Percentiles rank a stretch among this genome's conserved stretches.
These are phyloP conservation scores for Saturnispora diversa DNA, from an alignment of 805 yeast genomes.

Conservation along the genomic window DNA sequence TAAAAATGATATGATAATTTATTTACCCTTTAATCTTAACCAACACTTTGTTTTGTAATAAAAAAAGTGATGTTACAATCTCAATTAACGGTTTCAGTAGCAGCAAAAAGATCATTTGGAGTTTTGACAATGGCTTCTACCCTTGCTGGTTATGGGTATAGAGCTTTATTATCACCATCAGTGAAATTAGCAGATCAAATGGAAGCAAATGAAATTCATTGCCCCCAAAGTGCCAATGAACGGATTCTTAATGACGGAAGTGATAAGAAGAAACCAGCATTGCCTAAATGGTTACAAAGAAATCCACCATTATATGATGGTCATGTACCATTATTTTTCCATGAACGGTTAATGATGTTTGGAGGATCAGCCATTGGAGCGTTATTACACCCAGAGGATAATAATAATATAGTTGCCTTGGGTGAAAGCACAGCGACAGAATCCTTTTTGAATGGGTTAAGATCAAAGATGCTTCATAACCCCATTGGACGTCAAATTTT, in stretches of 20 bases:
- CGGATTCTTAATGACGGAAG: constrained; percentile 19
- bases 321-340: constrained; percentile 62
- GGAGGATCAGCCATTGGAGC: constrained; percentile 74
- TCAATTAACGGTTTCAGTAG: no score
- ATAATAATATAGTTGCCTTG: constrained; percentile 66
- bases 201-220: constrained; percentile 43
- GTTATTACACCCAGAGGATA: constrained; percentile 64
- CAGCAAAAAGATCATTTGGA: background rate
- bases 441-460: constrained; percentile 51
- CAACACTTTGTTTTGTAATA: no score
- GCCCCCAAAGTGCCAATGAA: constrained; percentile 25
- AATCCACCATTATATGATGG: constrained; percentile 52
- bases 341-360: constrained; percentile 60
- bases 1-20: no score
- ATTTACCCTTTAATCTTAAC: no score
- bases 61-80: no score
- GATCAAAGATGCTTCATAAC: constrained; percentile 68
- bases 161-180: constrained; percentile 30
- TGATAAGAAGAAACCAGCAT: constrained; percentile 10
- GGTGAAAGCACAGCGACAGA: constrained; percentile 89
- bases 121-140: background rate
- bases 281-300: constrained; percentile 30
- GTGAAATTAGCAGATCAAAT: constrained; percentile 52
- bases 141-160: constrained; percentile 9
- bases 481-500: constrained; percentile 70